Percentiles rank a stretch among this genome's conserved stretches.
Evolutionary conservation across 768 basidiomycete genomes (phyloP).

Genomic region (Sistotremastrum niveocremeum): DNA sequence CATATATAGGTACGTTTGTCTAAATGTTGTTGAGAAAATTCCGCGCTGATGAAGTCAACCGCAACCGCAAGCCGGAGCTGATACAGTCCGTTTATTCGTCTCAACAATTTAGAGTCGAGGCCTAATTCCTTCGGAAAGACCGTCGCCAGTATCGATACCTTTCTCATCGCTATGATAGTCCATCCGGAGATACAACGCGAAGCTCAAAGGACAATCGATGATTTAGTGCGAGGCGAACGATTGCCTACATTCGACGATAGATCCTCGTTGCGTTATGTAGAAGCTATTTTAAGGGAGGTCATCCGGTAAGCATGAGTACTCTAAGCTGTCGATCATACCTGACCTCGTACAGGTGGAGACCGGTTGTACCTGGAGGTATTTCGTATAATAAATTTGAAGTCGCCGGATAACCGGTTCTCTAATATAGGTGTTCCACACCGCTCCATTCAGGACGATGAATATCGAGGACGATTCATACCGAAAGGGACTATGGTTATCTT

Average conservation of each 20-base stretch:
- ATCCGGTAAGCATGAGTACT: too few species aligned
- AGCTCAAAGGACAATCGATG: slow-evolving; percentile 5
- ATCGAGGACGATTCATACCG: slow-evolving; percentile 10
- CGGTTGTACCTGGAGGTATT: too few species aligned
- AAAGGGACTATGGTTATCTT: slow-evolving; percentile 8
- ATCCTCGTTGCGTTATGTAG: slow-evolving; percentile 2
- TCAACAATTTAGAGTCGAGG: too few species aligned
- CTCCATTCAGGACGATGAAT: slow-evolving; percentile 9
- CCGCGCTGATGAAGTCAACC: too few species aligned
- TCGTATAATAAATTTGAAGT: too few species aligned
- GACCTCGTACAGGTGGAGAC: too few species aligned
- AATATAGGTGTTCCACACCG: slow-evolving; percentile 12
- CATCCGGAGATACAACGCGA: neutral
- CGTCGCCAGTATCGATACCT: slow-evolving; percentile 9
- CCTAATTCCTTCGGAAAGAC: too few species aligned
- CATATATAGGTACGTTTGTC: too few species aligned
- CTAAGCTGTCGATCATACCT: too few species aligned
- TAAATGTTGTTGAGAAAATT: too few species aligned
- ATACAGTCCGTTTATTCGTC: too few species aligned
- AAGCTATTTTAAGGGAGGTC: slow-evolving; percentile 1
- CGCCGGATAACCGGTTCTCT: slow-evolving; percentile 6
- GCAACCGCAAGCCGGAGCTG: too few species aligned
- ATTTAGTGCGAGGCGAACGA: neutral
- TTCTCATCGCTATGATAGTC: neutral
- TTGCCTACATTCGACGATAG: slow-evolving; percentile 4